Evolutionary conservation across 371 early-diverging fungal genomes (phyloP).

Genomic region (Synchytrium microbalum): DNA sequence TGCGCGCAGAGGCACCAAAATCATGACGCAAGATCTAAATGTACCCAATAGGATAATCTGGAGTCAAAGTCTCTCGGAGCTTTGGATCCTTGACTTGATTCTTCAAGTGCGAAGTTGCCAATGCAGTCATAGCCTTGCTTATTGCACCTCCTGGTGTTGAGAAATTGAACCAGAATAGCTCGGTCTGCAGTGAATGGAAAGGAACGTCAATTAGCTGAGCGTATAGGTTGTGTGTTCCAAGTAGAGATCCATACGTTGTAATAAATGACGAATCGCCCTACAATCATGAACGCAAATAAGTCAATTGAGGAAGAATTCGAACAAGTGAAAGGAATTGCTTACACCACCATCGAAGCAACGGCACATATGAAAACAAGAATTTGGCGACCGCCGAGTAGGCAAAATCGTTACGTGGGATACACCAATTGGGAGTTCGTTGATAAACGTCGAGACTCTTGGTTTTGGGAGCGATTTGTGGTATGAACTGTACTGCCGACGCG

Average conservation of each 20-base stretch:
- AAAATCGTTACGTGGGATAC: conserved; percentile 25
- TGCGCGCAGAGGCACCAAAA: too few relatives aligned
- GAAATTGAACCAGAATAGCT: conserved; percentile 9
- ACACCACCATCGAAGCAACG: conserved; percentile 27
- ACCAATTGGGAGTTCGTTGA: conserved; percentile 48
- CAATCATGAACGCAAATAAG: too few relatives aligned
- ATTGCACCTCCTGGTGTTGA: too few relatives aligned
- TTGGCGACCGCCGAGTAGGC: conserved; percentile 23
- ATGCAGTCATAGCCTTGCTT: too few relatives aligned
- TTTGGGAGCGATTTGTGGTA: conserved; percentile 38
- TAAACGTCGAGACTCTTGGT: conserved; percentile 39
- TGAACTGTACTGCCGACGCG: conserved; percentile 44
- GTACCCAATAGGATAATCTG: conserved; percentile 42
- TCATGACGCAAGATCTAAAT: too few relatives aligned
- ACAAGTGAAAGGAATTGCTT: conserved; percentile 20
- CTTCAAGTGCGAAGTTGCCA: conserved; percentile 18
- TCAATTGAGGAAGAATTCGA: too few relatives aligned
- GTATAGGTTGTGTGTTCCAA: too few relatives aligned
- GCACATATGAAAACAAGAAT: conserved; percentile 32
- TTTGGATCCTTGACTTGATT: conserved; percentile 23
- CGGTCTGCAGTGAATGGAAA: conserved; percentile 17
- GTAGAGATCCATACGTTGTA: too few relatives aligned
- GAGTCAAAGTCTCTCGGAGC: conserved; percentile 35
- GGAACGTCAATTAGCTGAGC: too few relatives aligned
- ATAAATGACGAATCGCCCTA: too few relatives aligned